Evolutionary conservation across 495 filamentous ascomycete genomes (phyloP), one percentile per base, ranked within the genome.

Genomic region (Astrothelium subdiscretum): DNA sequence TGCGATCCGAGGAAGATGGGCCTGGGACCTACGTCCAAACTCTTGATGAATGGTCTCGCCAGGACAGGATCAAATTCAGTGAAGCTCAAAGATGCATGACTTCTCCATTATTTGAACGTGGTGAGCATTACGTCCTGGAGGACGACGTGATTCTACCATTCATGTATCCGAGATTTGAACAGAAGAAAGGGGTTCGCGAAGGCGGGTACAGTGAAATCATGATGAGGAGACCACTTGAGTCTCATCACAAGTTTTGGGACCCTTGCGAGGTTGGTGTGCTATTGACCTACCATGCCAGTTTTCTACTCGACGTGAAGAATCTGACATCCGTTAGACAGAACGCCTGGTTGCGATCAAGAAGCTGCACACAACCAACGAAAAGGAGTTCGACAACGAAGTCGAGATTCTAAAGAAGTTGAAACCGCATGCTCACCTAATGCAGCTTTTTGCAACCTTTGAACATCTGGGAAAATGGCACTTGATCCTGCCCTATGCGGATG

Each of bases 61-160:
- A 40, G 15, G 57, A 68, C 29, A 26, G 70, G 12, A 26, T 61
- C 8, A 66, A 73, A 54, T 65, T 71, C 54, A 42, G 24, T 13
- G 63, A 57, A 67, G 29, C 40, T 64, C 29, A 58, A 22, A 2
- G 22, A 18, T 22, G 18, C 3, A 35, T 59, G 26, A 13, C 10
- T 35, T 2, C 57, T 13, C 57, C 57, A 5, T 2, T 59, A 3
- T 57, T 54, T 40, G 13, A 58, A 31, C 31, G 26, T 6, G 35
- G 35, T 8, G 8, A 1, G 11, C 48, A 58, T 24, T 43, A 58
- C 15, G 4, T 22, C 15, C 51, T 63, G 3, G 51, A 35, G 5
- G 61, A 63, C 52, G 13, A 58, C 12, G 38, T 35, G 15, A 27
- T 58, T 4, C 52, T 63, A 10, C 61, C 61, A 2, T 63, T 63